phyloP scores from a whole-genome alignment of 1,139 yeast genomes.

The Debaryomyces fabryi region DNA sequence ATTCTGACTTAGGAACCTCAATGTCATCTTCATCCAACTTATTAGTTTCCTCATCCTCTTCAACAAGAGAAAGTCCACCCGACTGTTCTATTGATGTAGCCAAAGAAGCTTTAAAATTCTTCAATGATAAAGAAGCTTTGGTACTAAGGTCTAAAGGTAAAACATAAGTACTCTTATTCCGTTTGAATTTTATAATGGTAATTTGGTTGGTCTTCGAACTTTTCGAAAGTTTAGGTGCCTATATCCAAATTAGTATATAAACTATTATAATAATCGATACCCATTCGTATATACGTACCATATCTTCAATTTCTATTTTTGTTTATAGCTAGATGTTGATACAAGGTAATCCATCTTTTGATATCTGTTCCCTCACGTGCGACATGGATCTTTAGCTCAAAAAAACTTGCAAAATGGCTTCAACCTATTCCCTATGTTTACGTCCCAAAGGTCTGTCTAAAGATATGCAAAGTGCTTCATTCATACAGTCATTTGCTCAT shows the following conservation, averaged over 20 bases:
- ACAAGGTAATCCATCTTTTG: background rate
- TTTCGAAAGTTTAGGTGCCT: slow-evolving; percentile 34
- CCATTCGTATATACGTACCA: slow-evolving; percentile 1
- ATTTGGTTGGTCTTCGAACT: slow-evolving; percentile 19
- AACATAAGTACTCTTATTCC: slow-evolving; percentile 46
- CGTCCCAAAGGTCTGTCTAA: background rate
- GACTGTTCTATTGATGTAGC: slow-evolving; percentile 43
- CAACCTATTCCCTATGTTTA: background rate
- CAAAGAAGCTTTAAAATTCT: slow-evolving; percentile 35
- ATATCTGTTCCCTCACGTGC: slow-evolving; percentile 1
- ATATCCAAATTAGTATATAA: slow-evolving; percentile 19
- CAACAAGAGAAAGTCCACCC: slow-evolving; percentile 45
- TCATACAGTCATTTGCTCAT: slow-evolving; percentile 11
- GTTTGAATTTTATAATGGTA: slow-evolving; percentile 47
- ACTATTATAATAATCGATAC: background rate
- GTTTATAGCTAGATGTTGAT: background rate
- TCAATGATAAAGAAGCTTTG: slow-evolving; percentile 23
- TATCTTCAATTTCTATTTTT: background rate
- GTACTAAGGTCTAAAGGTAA: slow-evolving; percentile 32
- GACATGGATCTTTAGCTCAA: background rate
- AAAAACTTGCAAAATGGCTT: background rate
- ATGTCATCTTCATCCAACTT: slow-evolving; percentile 27
- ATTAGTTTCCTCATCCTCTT: slow-evolving; percentile 19
- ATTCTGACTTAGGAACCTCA: slow-evolving; percentile 34
- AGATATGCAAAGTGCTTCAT: background rate